Evolutionary conservation across 176 grass and related monocot species (phyloP), one percentile per base, ranked within the genome.

Genomic region (Leersia perrieri): DNA sequence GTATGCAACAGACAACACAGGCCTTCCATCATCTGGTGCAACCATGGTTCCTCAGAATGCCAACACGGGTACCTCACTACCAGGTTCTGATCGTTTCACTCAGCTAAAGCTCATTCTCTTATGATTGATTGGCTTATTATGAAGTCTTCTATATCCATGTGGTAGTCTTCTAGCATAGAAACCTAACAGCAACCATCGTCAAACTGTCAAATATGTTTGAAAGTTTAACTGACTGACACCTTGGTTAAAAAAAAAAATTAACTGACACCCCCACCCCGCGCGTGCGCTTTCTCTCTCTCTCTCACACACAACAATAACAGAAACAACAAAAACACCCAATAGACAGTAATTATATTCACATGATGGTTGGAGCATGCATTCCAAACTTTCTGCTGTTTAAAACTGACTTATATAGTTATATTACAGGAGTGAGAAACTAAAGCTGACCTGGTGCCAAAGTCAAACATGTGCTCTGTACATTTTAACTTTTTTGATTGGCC

Each of bases 31-130:
- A 13, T 80, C 77, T 81, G 87, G 86, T 80, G 63, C 72, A 66
- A 82, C 79, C 71, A 87, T 93, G 81, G 73, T 85, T 90, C 60
- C 88, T 91, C 87, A 91, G 70, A 89, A 80, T 78, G 60, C 82
- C 28, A 87, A 83, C 85, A 78, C 92, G 65, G 93, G 88, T 42
- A 84, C 60, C 80, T 86, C 77, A 5, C 75, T 89, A 60, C 75
- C 61, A 84, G 83, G 77, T 91, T 65, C 63, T 30, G 33, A 80
- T 87, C 39, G 26, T 42, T 87, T 81, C 73, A 72, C 47, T 82
- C 51, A 67, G 66, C 68, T 67, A 65, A 31, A 36, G 34, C 44
- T 63, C 28, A 42, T 65, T 18, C 80, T 16, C 20, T 74, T 72
- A 53, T 22, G 32, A 58, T 53, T 66, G 38, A 66, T 74, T 71